phyloP scores from a whole-genome alignment of 139 green algal genomes.

The Chara braunii region DNA sequence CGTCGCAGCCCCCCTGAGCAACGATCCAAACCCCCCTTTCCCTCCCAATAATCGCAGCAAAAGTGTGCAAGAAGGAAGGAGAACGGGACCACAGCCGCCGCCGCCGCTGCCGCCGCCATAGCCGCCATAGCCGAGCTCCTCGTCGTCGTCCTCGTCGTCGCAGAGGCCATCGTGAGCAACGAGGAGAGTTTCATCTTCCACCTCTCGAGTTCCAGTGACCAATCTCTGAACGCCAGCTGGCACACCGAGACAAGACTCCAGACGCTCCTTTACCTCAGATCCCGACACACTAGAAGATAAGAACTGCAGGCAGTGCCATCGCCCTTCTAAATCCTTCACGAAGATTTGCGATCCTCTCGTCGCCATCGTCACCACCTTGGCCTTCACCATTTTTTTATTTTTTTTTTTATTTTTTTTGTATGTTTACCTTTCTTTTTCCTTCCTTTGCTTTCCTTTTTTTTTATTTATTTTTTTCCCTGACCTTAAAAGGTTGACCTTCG shows the following conservation, averaged over 20 bases:
- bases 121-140: too few species aligned
- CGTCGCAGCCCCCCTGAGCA: constrained; percentile 74
- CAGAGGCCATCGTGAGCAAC: background rate
- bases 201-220: background rate
- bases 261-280: background rate
- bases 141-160: too few species aligned
- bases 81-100: too few species aligned
- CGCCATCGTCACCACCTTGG: too few species aligned
- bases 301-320: background rate
- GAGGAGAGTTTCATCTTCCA: background rate
- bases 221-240: background rate
- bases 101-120: too few species aligned
- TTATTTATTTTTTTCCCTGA: too few species aligned
- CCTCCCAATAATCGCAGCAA: constrained; percentile 27
- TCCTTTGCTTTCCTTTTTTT: too few species aligned
- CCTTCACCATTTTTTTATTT: too few species aligned
- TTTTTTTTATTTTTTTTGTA: too few species aligned
- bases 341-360: too few species aligned
- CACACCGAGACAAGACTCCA: background rate
- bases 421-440: too few species aligned
- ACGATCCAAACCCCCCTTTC: constrained; percentile 87
- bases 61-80: constrained; percentile 33
- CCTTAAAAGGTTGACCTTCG: too few species aligned
- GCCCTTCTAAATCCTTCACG: background rate
- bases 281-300: background rate